Evolutionary conservation across 345 rosid genomes (phyloP).

Genomic region (Gossypium arboreum): DNA sequence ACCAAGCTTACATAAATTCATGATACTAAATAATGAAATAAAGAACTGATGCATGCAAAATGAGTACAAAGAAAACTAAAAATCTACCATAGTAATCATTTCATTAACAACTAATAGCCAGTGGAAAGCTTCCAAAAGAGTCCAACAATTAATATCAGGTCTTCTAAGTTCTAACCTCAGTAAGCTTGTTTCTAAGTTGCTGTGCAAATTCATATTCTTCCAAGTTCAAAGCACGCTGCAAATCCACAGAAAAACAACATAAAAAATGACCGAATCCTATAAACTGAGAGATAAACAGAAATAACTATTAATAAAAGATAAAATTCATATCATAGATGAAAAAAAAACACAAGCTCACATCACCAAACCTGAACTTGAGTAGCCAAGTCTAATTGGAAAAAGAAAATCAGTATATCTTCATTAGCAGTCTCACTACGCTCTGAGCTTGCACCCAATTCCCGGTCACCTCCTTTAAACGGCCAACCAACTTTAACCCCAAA

Average conservation of each 20-base stretch:
- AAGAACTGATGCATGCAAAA: neutral
- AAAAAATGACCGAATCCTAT: neutral
- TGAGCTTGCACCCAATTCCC: constrained; percentile 50
- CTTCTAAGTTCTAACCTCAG: constrained; percentile 50
- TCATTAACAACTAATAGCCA: neutral
- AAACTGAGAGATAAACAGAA: neutral
- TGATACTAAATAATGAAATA: neutral
- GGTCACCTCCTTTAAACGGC: constrained; percentile 65
- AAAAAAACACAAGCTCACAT: neutral
- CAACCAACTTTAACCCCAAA: constrained; percentile 73
- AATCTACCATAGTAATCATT: neutral
- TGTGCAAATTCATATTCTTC: constrained; percentile 88
- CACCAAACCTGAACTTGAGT: constrained; percentile 80
- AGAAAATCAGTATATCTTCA: constrained; percentile 85
- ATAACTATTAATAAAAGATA: neutral
- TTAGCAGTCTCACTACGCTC: constrained; percentile 87
- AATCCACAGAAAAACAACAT: constrained; percentile 20
- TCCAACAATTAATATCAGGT: neutral
- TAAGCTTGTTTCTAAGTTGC: constrained; percentile 75
- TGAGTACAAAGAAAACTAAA: neutral
- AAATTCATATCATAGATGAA: neutral
- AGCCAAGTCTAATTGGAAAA: constrained; percentile 81
- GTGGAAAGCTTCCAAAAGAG: neutral
- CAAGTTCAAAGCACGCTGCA: constrained; percentile 78
- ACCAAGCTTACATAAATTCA: constrained; percentile 7